Conservation (phyloP, 2,329 filamentous ascomycete species). For the Ascochyta rabiei region DNA sequence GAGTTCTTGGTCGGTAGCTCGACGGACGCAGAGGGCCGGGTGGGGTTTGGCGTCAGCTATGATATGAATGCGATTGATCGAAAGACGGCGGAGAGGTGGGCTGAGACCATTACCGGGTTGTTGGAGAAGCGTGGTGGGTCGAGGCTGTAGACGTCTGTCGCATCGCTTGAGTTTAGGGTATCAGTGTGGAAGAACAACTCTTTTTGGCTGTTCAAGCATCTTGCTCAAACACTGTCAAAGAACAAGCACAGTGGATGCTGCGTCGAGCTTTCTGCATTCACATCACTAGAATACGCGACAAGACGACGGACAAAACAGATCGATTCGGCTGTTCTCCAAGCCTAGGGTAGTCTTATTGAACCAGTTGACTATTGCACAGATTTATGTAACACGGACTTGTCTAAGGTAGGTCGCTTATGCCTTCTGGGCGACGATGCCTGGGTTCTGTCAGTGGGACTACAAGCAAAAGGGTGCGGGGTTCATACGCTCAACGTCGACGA, state of each 20-base stretch:
- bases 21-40: conserved; percentile 43
- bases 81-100: conserved; percentile 40
- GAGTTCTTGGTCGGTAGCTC: conserved; percentile 55
- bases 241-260: too few relatives aligned
- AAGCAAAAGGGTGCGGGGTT: conserved; percentile 17
- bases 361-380: conserved; percentile 50
- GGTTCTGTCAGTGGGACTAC: conserved; percentile 23
- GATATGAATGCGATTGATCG: conserved; percentile 49
- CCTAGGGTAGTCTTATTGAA: conserved; percentile 42
- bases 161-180: too few relatives aligned
- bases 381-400: conserved; percentile 49
- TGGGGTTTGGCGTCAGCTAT: conserved; percentile 51
- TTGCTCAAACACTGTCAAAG: too few relatives aligned
- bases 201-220: too few relatives aligned
- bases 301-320: conserved; percentile 22
- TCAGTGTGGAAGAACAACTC: too few relatives aligned
- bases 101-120: conserved; percentile 36
- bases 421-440: conserved; percentile 49
- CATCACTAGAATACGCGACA: not conserved
- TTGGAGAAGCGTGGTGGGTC: conserved; percentile 29
- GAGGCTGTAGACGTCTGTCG: not conserved
- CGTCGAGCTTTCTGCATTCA: not conserved
- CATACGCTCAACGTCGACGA: conserved; percentile 94
- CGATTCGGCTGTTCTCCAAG: conserved; percentile 34
- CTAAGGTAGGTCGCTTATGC: conserved; percentile 42